These are phyloP conservation scores for Dryas integrifolia DNA, from an alignment of 331 rosid genomes.

Conservation along the genomic window DNA sequence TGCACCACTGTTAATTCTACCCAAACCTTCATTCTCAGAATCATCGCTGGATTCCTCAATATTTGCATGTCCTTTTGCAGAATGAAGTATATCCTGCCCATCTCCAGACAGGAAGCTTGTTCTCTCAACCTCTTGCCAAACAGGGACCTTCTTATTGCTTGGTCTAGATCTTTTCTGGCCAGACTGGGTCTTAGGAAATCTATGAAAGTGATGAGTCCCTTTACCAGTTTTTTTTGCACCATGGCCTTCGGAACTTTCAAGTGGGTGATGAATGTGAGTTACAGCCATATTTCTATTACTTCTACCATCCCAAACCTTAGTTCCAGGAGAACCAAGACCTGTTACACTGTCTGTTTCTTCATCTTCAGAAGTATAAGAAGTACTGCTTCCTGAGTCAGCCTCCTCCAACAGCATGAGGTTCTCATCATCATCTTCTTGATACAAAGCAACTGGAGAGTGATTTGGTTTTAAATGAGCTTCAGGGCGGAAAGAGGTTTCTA, in stretches of 20 bases:
- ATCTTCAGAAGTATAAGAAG: constrained; percentile 83
- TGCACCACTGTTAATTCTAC: constrained; percentile 81
- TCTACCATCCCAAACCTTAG: constrained; percentile 94
- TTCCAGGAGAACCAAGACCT: constrained; percentile 92
- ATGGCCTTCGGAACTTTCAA: constrained; percentile 63
- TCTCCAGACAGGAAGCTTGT: constrained; percentile 91
- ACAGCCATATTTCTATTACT: constrained; percentile 64
- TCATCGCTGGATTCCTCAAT: constrained; percentile 73
- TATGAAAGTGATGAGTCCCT: constrained; percentile 45
- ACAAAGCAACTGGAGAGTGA: constrained; percentile 33
- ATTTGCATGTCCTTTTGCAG: constrained; percentile 45
- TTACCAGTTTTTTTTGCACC: constrained; percentile 52
- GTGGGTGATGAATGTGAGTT: constrained; percentile 93
- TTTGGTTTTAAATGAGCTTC: constrained; percentile 37
- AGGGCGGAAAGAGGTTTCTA: constrained; percentile 30
- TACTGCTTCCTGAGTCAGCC: constrained; percentile 58
- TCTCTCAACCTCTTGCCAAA: constrained; percentile 95
- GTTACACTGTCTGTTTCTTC: constrained; percentile 62
- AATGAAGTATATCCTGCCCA: constrained; percentile 85
- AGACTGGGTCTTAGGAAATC: constrained; percentile 50
- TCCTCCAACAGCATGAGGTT: constrained; percentile 37
- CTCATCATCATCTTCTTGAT: constrained; percentile 47
- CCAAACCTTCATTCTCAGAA: constrained; percentile 56
- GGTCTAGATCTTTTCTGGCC: constrained; percentile 61
- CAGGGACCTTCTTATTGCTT: constrained; percentile 44